These are phyloP conservation scores for Calonectria leucothoes DNA, from an alignment of 2,329 filamentous ascomycete species.

Conservation along the genomic window DNA sequence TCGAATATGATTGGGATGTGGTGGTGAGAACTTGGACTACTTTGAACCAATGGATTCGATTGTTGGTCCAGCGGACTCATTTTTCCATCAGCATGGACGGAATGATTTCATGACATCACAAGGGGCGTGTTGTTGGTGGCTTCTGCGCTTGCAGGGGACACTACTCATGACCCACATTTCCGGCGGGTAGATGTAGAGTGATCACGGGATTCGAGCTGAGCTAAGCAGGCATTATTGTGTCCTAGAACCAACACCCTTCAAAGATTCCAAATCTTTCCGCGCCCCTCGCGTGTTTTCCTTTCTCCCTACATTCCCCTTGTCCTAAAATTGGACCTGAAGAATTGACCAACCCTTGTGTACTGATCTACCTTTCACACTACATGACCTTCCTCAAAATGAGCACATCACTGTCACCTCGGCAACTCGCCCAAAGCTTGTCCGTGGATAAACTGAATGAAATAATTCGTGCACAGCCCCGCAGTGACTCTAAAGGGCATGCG, in stretches of 20 bases:
- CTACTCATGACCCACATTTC: not conserved
- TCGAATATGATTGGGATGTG: too few species aligned
- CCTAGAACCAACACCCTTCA: not conserved
- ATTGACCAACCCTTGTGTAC: too few species aligned
- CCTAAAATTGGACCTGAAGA: too few species aligned
- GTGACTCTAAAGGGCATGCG: not conserved
- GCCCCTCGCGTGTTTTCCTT: not conserved
- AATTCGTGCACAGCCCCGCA: not conserved
- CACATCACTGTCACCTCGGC: not conserved
- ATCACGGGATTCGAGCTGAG: not conserved
- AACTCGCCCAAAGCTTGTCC: not conserved
- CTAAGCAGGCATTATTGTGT: not conserved
- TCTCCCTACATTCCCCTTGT: not conserved
- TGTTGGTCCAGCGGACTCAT: too few species aligned
- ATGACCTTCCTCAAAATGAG: not conserved
- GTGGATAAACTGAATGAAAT: not conserved
- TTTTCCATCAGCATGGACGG: too few species aligned
- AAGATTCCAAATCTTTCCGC: not conserved
- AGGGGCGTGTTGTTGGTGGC: too few species aligned
- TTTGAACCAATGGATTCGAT: too few species aligned
- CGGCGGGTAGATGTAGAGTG: not conserved
- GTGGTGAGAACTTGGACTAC: too few species aligned
- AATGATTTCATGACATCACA: too few species aligned
- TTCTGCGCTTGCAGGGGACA: not conserved
- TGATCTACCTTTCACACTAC: not conserved